Evolutionary conservation across 805 yeast genomes (phyloP), one percentile per base, ranked within the genome.

Genomic region (Cyberlindnera samutprakarnensis): DNA sequence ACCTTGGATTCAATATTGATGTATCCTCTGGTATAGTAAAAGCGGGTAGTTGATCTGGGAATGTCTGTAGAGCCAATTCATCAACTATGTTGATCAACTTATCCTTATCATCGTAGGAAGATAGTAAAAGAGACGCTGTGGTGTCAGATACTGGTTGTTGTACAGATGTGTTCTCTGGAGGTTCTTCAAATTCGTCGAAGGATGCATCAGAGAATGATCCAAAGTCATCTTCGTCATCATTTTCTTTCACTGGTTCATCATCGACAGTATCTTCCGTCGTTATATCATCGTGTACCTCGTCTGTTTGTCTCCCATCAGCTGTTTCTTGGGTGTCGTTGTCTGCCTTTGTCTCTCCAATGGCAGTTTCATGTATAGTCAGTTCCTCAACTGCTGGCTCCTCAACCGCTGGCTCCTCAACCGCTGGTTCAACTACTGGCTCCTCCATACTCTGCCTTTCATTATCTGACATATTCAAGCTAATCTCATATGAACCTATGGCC

Each of bases 141-240:
- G 26, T 14, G 4, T 3, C 8, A 2, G 27, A 7, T 13, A 18
- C 23, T 6, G 22, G 19, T 14, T 18, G 14, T 11, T 25, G 16
- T 12, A 25, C 19, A 5, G 28, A 25, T 11, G 30, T 14, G 9
- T 33, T 21, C 27, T 25, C 18, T 17, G 30, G 41, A 22, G 47
- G 40, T 27, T 42, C 40, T 39, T 44, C 54, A 27, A 54, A 53
- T 15, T 52, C 56, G 18, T 51, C 59, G 31, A 56, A 56, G 6
- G 61, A 56, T 4, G 57, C 61, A 29, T 56, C 61, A 3, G 59
- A 53, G 35, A 54, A 54, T 7, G 46, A 46, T 5, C 59, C 59
- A 38, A 53, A 52, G 24, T 53, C 59, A 24, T 52, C 56, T 14
- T 53, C 59, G 7, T 38, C 49, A 1, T 39, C 46, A 8, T 32